Evolutionary conservation across 2,329 filamentous ascomycete genomes (phyloP), one percentile per base, ranked within the genome.

Genomic region (Fusarium sp.): DNA sequence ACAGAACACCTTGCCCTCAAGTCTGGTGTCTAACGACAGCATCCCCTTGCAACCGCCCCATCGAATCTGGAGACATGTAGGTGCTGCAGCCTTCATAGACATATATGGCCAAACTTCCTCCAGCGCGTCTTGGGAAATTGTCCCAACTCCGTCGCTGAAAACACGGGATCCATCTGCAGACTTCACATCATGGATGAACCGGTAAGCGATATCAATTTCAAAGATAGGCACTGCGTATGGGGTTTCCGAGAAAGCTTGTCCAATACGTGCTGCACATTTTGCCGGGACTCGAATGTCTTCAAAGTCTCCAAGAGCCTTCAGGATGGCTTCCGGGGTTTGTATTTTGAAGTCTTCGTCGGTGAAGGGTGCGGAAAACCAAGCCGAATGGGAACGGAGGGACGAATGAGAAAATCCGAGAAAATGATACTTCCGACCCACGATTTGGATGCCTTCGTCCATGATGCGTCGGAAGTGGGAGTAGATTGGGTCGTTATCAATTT

Each of bases 341-440:
- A 78, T 59, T 5, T 67, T 32, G 9, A 63, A 62, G 0, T 79
- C 49, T 6, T 78, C 58, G 41, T 84, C 79, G 3, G 81, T 15
- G 52, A 88, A 88, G 0, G 82, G 78, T 0, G 86, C 84, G 43
- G 82, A 81, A 62, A 88, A 86, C 92, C 92, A 94, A 38, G 87
- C 89, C 0, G 90, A 89, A 62, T 93, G 91, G 1, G 88, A 85
- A 15, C 92, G 85, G 6, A 95, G 83, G 0, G 92, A 94, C 0
- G 92, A 95, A 77, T 94, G 91, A 0, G 92, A 94, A 77, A 94
- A 95, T 0, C 92, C 92, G 0, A 95, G 82, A 73, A 94, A 95
- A 0, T 80, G 79, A 73, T 89, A 94, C 1, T 78, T 75, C 15
- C 89, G 83, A 1, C 89, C 91, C 5, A 86, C 91, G 56, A 95